A percentile compares a stretch with the other conserved stretches of the same genome.
Evolutionary conservation across 805 yeast species (phyloP).

Genomic region (Clavispora vitiphila): DNA sequence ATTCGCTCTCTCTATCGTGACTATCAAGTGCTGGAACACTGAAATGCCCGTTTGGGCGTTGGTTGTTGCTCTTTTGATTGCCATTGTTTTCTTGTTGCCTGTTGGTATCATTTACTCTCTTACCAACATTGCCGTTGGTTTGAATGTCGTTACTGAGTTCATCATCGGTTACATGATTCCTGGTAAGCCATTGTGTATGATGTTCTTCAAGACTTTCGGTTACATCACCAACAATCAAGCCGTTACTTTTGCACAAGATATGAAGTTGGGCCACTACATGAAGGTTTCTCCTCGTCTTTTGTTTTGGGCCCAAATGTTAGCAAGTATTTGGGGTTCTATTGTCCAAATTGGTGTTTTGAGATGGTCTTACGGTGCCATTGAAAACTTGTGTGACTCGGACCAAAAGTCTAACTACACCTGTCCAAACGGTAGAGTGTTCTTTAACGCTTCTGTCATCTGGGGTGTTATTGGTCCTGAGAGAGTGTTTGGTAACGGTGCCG

Average conservation of each 20-base stretch:
- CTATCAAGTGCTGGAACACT: constrained; percentile 35
- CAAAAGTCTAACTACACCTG: constrained; percentile 32
- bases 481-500: constrained; percentile 12
- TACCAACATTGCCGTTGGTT: constrained; percentile 35
- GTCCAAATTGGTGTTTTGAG: constrained; percentile 37
- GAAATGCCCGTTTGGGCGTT: constrained; percentile 42
- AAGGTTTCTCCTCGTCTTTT: constrained; percentile 36
- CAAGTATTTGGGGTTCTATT: constrained; percentile 39
- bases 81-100: constrained; percentile 35
- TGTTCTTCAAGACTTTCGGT: constrained; percentile 45
- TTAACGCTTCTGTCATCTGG: constrained; percentile 42
- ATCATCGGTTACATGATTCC: constrained; percentile 42
- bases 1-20: constrained; percentile 34
- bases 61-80: constrained; percentile 35
- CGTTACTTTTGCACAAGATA: constrained; percentile 44
- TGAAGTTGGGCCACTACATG: constrained; percentile 43
- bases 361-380: constrained; percentile 38
- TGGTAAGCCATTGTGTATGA: constrained; percentile 45
- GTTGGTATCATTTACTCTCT: constrained; percentile 34
- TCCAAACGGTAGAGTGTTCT: constrained; percentile 38
- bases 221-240: constrained; percentile 47
- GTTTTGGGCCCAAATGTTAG: constrained; percentile 39
- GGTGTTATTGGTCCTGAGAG: constrained; percentile 35
- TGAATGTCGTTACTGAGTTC: constrained; percentile 40
- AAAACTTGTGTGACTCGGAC: constrained; percentile 26